Evolutionary conservation across 192 early-diverging fungal genomes (phyloP), one percentile per base, ranked within the genome.

Genomic region (Podila horticola): DNA sequence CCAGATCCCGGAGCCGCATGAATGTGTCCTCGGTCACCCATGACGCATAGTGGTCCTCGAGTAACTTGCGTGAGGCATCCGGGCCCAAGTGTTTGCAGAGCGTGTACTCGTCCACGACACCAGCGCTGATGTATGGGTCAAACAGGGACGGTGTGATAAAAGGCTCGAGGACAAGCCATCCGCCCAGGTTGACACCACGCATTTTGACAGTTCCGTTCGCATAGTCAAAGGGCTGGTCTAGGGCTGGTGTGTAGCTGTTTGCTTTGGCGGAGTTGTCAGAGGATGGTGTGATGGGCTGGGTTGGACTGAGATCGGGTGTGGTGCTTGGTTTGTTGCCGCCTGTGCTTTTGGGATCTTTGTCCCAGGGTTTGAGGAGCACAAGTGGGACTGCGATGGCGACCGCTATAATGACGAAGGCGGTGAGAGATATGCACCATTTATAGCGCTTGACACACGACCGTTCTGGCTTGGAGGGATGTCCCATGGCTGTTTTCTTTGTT

Each of bases 171-270:
- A 94, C 91, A 50, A 94, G 86, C 71, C 91, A 90, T 12, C 93
- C 92, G 49, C 93, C 91, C 1, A 94, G 69, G 31, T 93, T 94
- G 29, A 93, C 92, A 6, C 93, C 93, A 9, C 91, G 88, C 38
- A 93, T 90, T 34, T 71, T 77, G 64, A 41, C 26, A 51, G 62
- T 58, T 33, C n/a, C 82, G 33, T 57, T 81, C 24, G 50, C 77
- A 72, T 86, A 88, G 26, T 70, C 64, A 64, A 88, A 85, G n/a
- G 67, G 64, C 30, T 86, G 69, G 33, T 81, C 69, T 17, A 88
- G 62, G 6, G 85, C 61, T 29, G 84, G 87, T 0, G 85, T 86
- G 34, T 75, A 72, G 0, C 34, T 60, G 52, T 88, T 88, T 11
- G 64, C 51, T 31, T 69, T 48, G 3, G 67, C 67, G 45, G 81